Conservation (phyloP, 2,329 filamentous ascomycete genomes). For the Basipetospora chlamydospora region DNA sequence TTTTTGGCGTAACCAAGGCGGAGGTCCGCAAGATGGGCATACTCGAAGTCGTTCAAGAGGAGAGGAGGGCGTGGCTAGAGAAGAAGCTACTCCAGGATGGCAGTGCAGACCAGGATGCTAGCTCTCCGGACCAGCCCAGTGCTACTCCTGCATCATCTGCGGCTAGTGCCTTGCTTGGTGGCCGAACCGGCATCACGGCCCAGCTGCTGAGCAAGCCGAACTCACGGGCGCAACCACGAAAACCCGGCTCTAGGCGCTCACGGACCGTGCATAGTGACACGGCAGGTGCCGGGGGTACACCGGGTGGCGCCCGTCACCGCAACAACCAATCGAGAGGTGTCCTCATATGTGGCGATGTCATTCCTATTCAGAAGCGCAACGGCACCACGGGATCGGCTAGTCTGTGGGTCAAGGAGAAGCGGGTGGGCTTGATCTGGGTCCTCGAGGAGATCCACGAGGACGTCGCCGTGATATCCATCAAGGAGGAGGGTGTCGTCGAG, state of each 20-base stretch:
- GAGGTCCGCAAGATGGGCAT: slow-evolving; percentile 74
- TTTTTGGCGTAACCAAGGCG: slow-evolving; percentile 47
- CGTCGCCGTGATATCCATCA: slow-evolving; percentile 60
- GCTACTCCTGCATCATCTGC: slow-evolving; percentile 21
- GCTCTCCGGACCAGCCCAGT: slow-evolving; percentile 12
- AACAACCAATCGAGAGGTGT: slow-evolving; percentile 74
- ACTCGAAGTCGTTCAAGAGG: slow-evolving; percentile 82
- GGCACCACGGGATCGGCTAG: slow-evolving; percentile 84
- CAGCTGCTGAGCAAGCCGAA: slow-evolving; percentile 73
- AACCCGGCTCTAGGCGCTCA: slow-evolving; percentile 34
- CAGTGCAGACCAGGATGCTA: background rate
- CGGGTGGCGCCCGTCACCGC: slow-evolving; percentile 44
- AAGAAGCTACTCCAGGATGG: slow-evolving; percentile 60
- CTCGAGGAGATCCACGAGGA: slow-evolving; percentile 96
- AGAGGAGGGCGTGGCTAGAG: slow-evolving; percentile 79
- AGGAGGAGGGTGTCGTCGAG: slow-evolving; percentile 61
- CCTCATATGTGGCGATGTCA: slow-evolving; percentile 89
- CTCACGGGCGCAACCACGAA: slow-evolving; percentile 40
- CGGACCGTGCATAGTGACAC: slow-evolving; percentile 49
- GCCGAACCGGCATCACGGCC: slow-evolving; percentile 65
- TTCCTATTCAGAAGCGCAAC: slow-evolving; percentile 92
- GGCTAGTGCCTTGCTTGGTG: slow-evolving; percentile 48
- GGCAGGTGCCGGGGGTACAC: slow-evolving; percentile 37
- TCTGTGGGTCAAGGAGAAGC: slow-evolving; percentile 97
- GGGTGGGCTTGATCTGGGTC: slow-evolving; percentile 89